Evolutionary conservation across 306 rosid genomes (phyloP).

Genomic region (Quercus wislizeni): DNA sequence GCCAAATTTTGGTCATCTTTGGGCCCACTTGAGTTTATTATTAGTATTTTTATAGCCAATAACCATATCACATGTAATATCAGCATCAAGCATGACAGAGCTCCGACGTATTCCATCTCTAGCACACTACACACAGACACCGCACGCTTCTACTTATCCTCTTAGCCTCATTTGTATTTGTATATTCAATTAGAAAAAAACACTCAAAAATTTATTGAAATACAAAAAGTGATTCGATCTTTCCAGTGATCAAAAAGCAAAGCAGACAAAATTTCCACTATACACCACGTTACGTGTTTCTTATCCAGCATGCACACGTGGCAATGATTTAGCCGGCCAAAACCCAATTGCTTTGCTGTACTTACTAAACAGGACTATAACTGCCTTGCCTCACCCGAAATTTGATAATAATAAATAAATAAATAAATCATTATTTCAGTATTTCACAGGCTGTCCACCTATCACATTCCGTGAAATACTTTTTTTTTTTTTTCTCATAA

Average conservation of each 20-base stretch:
- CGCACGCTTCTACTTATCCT: background rate
- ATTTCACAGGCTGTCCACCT: constrained; percentile 45
- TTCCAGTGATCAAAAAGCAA: constrained; percentile 37
- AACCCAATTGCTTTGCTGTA: constrained; percentile 8
- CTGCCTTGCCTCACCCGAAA: background rate
- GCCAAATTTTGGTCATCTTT: background rate
- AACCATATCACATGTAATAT: background rate
- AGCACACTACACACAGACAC: too few species aligned
- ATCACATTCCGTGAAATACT: background rate
- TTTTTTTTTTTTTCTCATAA: background rate
- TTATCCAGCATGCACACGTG: constrained; percentile 41
- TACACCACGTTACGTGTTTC: constrained; percentile 41
- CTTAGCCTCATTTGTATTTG: background rate
- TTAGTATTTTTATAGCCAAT: background rate
- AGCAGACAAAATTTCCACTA: constrained; percentile 9
- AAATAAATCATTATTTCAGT: background rate
- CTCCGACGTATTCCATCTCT: too few species aligned
- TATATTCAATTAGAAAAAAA: too few species aligned
- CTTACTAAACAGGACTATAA: background rate
- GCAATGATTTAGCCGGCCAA: background rate
- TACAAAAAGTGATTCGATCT: constrained; percentile 13
- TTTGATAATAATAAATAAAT: background rate
- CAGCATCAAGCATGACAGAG: background rate
- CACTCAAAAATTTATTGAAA: background rate
- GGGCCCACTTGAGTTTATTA: background rate